A percentile compares a stretch with the other conserved stretches of the same genome.
phyloP scores from a whole-genome alignment of 2,329 filamentous ascomycete species.

The Colletotrichum magnum region DNA sequence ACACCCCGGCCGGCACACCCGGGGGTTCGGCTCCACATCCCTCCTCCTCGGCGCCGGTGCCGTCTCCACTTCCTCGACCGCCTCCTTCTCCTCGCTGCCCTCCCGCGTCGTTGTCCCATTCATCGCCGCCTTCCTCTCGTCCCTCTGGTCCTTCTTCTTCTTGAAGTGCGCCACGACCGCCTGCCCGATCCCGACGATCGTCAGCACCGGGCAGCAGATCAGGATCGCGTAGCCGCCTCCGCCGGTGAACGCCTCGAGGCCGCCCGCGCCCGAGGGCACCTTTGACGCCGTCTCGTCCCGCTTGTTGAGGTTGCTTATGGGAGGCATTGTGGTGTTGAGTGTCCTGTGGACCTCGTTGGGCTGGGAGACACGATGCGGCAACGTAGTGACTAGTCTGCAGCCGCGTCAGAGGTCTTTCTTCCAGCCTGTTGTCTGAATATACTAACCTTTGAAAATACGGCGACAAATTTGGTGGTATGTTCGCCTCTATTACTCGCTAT shows the following conservation, averaged over 20 bases:
- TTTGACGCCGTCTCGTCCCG: not conserved
- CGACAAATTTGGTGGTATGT: too few relatives aligned
- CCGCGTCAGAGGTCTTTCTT: too few relatives aligned
- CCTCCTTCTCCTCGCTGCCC: not conserved
- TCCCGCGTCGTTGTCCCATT: not conserved
- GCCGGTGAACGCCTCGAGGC: not conserved
- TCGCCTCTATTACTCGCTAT: too few relatives aligned
- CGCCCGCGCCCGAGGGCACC: not conserved
- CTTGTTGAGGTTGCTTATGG: not conserved
- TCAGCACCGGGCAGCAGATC: not conserved
- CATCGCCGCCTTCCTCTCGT: not conserved
- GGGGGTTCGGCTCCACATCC: not conserved
- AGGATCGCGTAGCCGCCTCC: not conserved
- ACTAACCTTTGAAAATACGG: too few relatives aligned
- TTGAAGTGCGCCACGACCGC: not conserved
- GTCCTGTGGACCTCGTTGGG: too few relatives aligned
- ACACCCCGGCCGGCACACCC: not conserved
- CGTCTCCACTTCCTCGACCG: not conserved
- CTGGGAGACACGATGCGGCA: too few relatives aligned
- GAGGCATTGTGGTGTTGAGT: not conserved
- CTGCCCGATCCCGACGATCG: not conserved
- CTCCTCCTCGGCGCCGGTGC: not conserved
- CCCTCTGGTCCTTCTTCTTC: not conserved
- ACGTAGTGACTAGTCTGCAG: too few relatives aligned
- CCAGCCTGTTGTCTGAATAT: too few relatives aligned